Base-by-base conservation (phyloP, 441 rosid genomes). In the Hura crepitans region DNA sequence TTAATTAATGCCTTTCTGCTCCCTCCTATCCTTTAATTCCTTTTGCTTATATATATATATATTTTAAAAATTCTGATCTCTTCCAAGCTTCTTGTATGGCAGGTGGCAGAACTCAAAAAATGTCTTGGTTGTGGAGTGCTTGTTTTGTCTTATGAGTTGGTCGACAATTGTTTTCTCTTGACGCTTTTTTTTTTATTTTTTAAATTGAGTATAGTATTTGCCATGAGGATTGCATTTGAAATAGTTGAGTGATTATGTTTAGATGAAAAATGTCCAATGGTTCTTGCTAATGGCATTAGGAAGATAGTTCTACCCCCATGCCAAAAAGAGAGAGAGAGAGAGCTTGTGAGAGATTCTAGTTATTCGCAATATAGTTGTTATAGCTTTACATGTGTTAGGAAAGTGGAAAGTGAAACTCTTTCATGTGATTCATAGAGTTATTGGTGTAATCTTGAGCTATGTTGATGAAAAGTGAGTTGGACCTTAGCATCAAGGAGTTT, bases 1-100 rank as follows among this genome's bases (percentile, higher is more conserved):
- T 6, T 25, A 50, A 3, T n/a, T 37, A 17, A 9, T 47, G 9
- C 45, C 60, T 28, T 27, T 57, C 49, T 46, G 60, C 46, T 51
- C 65, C 59, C 47, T 39, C 20, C 23, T 58, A 1, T 37, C 22
- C 42, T 23, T 25, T 54, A 45, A 14, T 46, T 8, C 46, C 23
- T 55, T 23, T 17, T 69, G 7, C 17, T 10, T 47, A 66, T 45
- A 43, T 10, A 50, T 13, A 39, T 39, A 2, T 54, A 25, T 46
- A 33, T 28, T 57, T n/a, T n/a, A n/a, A n/a, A n/a, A n/a, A 46
- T 58, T 72, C 77, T 74, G 74, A 73, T 76, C 28, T 51, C 18
- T 70, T 70, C 72, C 70, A 50, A 78, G 82, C 60, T 69, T 56
- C 63, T 64, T 60, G 53, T 55, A 60, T 76, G 82, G 75, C 84